Percentiles rank a stretch among this genome's conserved stretches.
phyloP scores from a whole-genome alignment of 2,329 filamentous ascomycete genomes.

The Dactylellina cionopaga region DNA sequence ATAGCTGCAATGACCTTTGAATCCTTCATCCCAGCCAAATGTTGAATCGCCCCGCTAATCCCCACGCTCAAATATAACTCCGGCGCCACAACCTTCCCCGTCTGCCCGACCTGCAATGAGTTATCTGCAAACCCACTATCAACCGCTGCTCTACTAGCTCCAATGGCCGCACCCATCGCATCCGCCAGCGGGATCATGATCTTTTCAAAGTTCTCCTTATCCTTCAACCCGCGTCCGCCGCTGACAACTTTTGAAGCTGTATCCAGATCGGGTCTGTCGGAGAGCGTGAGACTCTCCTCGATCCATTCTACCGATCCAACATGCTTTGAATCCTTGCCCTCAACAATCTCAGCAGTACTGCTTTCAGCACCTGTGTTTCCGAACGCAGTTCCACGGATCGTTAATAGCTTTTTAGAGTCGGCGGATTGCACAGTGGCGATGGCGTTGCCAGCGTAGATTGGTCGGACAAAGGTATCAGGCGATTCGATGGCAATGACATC shows the following conservation, averaged over 20 bases:
- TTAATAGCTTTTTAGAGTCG: conserved; percentile 87
- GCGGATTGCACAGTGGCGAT: conserved; percentile 93
- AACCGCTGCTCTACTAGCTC: conserved; percentile 91
- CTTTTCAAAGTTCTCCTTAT: conserved; percentile 95
- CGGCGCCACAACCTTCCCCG: conserved; percentile 96
- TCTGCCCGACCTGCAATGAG: conserved; percentile 97
- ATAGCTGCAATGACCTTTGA: conserved; percentile 99
- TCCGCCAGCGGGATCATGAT: conserved; percentile 93
- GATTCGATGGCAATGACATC: conserved; percentile 87
- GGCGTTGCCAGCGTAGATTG: conserved; percentile 97
- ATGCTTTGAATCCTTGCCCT: conserved; percentile 82
- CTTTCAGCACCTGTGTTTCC: conserved; percentile 76
- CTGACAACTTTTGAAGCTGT: conserved; percentile 92
- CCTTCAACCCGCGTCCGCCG: conserved; percentile 93
- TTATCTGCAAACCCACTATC: conserved; percentile 98
- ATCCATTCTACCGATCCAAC: conserved; percentile 84
- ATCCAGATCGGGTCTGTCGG: conserved; percentile 89
- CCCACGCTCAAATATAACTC: conserved; percentile 94
- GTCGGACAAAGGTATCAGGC: conserved; percentile 93
- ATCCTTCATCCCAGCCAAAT: conserved; percentile 99
- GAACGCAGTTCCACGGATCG: conserved; percentile 92
- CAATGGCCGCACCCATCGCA: conserved; percentile 91
- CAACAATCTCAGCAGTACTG: conserved; percentile 72
- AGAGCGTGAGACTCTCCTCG: conserved; percentile 90
- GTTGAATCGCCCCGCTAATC: conserved; percentile 97